Conservation (phyloP, 139 green algal species). For the Coelastrella sp. region DNA sequence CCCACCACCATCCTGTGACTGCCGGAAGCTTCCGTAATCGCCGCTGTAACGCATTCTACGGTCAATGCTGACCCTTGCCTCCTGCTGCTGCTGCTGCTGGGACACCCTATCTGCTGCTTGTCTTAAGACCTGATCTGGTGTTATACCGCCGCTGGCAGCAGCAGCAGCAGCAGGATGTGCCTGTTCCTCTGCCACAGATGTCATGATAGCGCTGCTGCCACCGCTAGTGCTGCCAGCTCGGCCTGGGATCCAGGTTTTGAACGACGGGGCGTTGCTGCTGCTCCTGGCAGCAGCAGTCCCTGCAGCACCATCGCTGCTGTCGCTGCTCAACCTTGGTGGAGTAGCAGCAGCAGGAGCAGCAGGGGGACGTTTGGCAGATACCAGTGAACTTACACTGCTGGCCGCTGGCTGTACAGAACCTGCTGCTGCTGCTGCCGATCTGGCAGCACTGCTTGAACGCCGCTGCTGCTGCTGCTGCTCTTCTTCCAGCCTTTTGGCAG, state of each 20-base stretch:
- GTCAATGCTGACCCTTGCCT: neutral
- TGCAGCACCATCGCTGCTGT: neutral
- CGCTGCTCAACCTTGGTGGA: neutral
- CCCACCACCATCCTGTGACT: neutral
- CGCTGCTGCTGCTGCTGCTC: slow-evolving; percentile 24
- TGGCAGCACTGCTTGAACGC: neutral
- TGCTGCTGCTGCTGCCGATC: no score
- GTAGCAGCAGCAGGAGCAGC: neutral
- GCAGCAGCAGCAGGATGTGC: slow-evolving; percentile 4
- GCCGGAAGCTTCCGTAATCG: neutral
- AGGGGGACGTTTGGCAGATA: neutral
- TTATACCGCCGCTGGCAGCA: neutral
- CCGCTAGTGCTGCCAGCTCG: neutral
- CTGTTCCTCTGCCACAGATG: no score
- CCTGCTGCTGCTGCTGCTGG: neutral
- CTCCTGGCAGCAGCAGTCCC: neutral
- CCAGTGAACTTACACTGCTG: neutral
- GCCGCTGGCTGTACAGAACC: neutral
- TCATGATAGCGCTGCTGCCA: neutral
- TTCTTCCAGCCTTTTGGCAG: slow-evolving; percentile 18
- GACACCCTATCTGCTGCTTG: neutral
- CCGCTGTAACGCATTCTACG: neutral
- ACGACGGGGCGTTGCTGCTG: neutral
- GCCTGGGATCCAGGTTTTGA: neutral
- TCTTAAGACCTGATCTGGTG: neutral